Conservation (phyloP, 495 filamentous ascomycete genomes). For the Chaetomium tenue region DNA sequence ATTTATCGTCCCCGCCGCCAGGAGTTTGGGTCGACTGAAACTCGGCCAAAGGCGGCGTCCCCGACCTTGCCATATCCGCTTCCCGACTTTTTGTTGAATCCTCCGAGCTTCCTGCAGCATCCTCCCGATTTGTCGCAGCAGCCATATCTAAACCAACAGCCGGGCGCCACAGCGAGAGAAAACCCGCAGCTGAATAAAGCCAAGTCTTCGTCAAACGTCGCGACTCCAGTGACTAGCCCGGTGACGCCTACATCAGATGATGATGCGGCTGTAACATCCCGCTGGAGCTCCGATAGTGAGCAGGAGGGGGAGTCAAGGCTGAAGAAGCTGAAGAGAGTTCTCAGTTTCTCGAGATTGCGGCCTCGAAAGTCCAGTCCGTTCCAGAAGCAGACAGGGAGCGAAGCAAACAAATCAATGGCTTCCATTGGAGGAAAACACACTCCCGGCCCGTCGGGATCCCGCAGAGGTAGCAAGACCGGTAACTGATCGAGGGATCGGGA, state of each 20-base stretch:
- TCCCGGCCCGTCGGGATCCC: background rate
- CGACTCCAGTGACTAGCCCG: background rate
- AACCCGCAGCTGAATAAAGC: background rate
- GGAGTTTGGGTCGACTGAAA: background rate
- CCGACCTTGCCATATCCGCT: background rate
- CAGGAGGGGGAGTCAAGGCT: slow-evolving; percentile 3
- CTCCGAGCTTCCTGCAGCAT: slow-evolving; percentile 6
- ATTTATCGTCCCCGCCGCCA: background rate
- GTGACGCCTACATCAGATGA: background rate
- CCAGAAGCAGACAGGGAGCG: background rate
- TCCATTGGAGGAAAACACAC: background rate
- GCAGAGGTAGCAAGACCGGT: background rate
- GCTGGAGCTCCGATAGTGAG: slow-evolving; percentile 25
- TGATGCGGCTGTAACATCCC: slow-evolving; percentile 2
- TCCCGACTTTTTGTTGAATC: background rate
- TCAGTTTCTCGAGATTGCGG: slow-evolving; percentile 17
- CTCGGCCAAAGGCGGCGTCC: background rate
- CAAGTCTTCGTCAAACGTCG: background rate
- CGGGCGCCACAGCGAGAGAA: background rate
- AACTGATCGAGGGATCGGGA: background rate
- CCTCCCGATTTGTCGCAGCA: slow-evolving; percentile 1
- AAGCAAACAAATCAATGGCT: background rate
- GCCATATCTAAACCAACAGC: background rate
- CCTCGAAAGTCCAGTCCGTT: background rate
- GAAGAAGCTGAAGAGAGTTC: slow-evolving; percentile 4